Evolutionary conservation across 2,329 filamentous ascomycete species (phyloP).

Genomic region (Cyphellophora attinorum): DNA sequence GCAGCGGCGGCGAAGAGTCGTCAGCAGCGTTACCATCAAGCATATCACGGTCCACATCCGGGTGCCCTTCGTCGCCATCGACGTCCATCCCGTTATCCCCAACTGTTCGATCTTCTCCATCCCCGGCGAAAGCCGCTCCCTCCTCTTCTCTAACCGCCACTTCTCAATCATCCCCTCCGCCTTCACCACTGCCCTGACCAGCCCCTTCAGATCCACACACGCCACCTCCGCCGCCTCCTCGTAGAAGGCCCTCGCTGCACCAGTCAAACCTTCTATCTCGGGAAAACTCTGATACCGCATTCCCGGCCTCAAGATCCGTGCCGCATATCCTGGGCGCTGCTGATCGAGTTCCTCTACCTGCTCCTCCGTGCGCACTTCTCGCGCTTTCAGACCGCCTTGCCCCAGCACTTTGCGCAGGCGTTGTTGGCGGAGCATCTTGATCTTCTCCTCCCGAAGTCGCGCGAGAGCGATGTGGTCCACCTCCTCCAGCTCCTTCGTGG

Average conservation of each 20-base stretch:
- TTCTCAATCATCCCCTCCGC: slow-evolving; percentile 37
- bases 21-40: too few relatives aligned
- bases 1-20: too few relatives aligned
- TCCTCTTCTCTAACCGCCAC: slow-evolving; percentile 26
- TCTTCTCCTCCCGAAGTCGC: slow-evolving; percentile 6
- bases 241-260: slow-evolving; percentile 33
- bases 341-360: slow-evolving; percentile 25
- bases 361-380: slow-evolving; percentile 25
- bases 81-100: too few relatives aligned
- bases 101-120: too few relatives aligned
- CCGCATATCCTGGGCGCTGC: slow-evolving; percentile 19
- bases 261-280: slow-evolving; percentile 33
- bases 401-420: slow-evolving; percentile 29
- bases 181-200: slow-evolving; percentile 41
- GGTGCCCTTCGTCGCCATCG: not conserved
- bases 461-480: slow-evolving; percentile 4
- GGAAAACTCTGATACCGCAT: slow-evolving; percentile 41
- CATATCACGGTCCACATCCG: not conserved
- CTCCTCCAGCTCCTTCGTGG: slow-evolving; percentile 7
- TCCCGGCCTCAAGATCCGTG: slow-evolving; percentile 36
- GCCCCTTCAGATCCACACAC: slow-evolving; percentile 39
- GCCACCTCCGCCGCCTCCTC: slow-evolving; percentile 40
- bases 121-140: slow-evolving; percentile 17
- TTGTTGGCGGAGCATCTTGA: slow-evolving; percentile 18
- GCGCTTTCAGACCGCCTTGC: slow-evolving; percentile 31